Percentiles rank a stretch among this genome's conserved stretches.
These are phyloP conservation scores for Parsonsia alboflavescens DNA, from an alignment of 257 asterid genomes.

Conservation along the genomic window DNA sequence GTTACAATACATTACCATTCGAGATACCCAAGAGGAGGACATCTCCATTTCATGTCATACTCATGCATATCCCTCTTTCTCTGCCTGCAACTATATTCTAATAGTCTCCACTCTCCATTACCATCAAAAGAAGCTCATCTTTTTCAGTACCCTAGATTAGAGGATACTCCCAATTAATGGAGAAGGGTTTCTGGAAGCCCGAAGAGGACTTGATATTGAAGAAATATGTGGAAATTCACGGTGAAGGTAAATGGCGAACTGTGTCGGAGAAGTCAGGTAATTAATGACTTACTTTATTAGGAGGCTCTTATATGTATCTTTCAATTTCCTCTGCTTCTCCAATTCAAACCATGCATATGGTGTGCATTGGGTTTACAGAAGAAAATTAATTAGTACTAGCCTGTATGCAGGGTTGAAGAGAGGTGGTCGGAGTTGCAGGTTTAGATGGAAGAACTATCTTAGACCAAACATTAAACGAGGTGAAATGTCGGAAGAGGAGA, in stretches of 20 bases:
- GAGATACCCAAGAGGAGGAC: too few species aligned
- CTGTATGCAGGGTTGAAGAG: conserved; percentile 43
- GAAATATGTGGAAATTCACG: conserved; percentile 49
- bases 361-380: too few species aligned
- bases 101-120: too few species aligned
- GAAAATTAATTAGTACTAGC: too few species aligned
- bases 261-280: conserved; percentile 50
- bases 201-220: conserved; percentile 54
- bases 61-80: neutral
- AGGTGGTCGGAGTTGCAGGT: conserved; percentile 57
- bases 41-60: neutral
- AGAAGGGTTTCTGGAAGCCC: conserved; percentile 63
- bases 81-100: neutral
- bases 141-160: neutral
- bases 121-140: neutral
- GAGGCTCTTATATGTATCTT: too few species aligned
- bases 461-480: conserved; percentile 66
- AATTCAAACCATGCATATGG: too few species aligned
- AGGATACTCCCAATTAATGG: neutral
- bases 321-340: too few species aligned
- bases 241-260: conserved; percentile 57
- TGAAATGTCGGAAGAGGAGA: conserved; percentile 50
- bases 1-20: neutral
- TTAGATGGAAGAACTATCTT: conserved; percentile 61
- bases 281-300: too few species aligned